phyloP scores from a whole-genome alignment of 2,329 filamentous ascomycete species.

The Aschersonia sp. region DNA sequence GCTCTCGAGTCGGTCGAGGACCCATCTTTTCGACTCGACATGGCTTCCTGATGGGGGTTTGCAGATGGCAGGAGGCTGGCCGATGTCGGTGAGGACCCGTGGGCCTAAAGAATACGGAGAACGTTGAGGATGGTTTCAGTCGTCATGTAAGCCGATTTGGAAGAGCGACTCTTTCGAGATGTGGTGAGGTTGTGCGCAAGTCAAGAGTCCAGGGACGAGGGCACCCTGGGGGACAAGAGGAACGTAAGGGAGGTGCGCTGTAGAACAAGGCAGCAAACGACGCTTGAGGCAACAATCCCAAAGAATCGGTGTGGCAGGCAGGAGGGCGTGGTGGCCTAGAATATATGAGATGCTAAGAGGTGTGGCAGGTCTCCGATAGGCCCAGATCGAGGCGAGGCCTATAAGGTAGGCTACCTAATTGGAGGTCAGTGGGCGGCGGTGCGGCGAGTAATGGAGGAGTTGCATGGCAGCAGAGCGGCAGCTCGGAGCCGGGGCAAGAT shows the following conservation, averaged over 20 bases:
- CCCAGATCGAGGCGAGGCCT: conserved; percentile 8
- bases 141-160: conserved; percentile 23
- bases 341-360: conserved; percentile 7
- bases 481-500: background rate
- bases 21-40: conserved; percentile 23
- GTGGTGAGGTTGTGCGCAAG: conserved; percentile 2
- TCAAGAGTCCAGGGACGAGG: background rate
- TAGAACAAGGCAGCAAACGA: conserved; percentile 7
- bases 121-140: conserved; percentile 16
- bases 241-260: background rate
- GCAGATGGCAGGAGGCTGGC: conserved; percentile 17
- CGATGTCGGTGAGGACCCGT: conserved; percentile 16
- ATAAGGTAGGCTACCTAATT: conserved; percentile 4
- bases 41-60: conserved; percentile 18
- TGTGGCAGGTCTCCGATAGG: conserved; percentile 18
- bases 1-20: conserved; percentile 20
- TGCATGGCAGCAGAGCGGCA: background rate
- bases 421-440: conserved; percentile 8
- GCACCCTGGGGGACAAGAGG: conserved; percentile 1
- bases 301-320: conserved; percentile 9
- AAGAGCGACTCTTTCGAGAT: conserved; percentile 3
- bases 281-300: conserved; percentile 5
- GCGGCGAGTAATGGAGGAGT: background rate
- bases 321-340: background rate
- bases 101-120: conserved; percentile 21